Evolutionary conservation across 768 basidiomycete species (phyloP).

Genomic region (Tricholoma bakamatsutake): DNA sequence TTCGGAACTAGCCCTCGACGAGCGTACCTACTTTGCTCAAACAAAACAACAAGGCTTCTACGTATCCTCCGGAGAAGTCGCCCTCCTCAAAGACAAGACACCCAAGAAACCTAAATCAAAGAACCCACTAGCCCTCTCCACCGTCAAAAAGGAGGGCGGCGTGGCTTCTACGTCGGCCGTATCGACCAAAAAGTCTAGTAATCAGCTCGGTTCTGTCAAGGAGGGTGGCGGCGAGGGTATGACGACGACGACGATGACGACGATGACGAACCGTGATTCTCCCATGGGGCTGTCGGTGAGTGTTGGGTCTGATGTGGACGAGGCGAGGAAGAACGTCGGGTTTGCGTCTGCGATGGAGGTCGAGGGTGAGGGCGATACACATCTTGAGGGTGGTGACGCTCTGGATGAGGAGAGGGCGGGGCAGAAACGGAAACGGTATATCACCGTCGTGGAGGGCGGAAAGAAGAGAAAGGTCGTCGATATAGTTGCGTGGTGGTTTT

Average conservation of each 20-base stretch:
- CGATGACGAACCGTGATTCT: background rate
- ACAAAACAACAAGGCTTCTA: constrained; percentile 94
- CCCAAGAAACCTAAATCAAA: constrained; percentile 72
- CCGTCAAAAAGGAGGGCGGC: constrained; percentile 2
- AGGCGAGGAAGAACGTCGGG: constrained; percentile 4
- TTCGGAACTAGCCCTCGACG: constrained; percentile 85
- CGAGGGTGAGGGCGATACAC: constrained; percentile 1
- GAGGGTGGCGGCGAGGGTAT: background rate
- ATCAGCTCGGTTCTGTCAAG: background rate
- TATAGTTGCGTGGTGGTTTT: no score
- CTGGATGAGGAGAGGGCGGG: constrained; percentile 30
- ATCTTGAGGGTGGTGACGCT: background rate
- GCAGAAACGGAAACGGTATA: constrained; percentile 51
- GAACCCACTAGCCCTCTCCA: constrained; percentile 31
- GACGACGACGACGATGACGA: background rate
- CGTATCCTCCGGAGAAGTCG: constrained; percentile 84
- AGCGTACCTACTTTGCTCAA: constrained; percentile 85
- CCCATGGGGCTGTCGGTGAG: background rate
- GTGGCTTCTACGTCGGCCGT: constrained; percentile 6
- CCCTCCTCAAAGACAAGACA: constrained; percentile 74
- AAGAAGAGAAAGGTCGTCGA: constrained; percentile 73
- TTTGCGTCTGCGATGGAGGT: constrained; percentile 1
- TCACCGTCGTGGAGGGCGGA: constrained; percentile 47
- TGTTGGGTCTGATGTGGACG: background rate
- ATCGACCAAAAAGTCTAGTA: background rate